Conservation (phyloP, 108 stramenopile species). For the Bacterosira constricta region DNA sequence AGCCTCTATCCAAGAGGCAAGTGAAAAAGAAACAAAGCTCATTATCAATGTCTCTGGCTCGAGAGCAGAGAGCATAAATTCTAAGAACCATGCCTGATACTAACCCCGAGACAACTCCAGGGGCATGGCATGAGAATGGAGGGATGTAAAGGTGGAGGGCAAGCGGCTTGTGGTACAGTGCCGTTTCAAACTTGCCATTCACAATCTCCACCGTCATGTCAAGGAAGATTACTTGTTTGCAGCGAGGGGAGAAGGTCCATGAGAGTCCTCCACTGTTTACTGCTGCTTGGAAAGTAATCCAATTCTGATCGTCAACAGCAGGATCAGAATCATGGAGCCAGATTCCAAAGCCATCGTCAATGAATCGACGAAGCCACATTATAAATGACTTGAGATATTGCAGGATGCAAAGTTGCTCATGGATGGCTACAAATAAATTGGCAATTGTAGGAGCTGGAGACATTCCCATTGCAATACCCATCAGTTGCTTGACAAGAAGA, state of each 20-base stretch:
- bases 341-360: conserved; percentile 1
- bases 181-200: no score
- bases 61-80: neutral
- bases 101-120: neutral
- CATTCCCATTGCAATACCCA: conserved; percentile 1
- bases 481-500: conserved; percentile 1
- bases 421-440: neutral
- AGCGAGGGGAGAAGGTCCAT: no score
- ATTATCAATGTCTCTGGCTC: neutral
- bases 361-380: neutral
- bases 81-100: neutral
- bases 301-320: no score
- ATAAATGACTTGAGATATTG: neutral
- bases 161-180: no score
- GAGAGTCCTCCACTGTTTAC: no score
- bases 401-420: neutral
- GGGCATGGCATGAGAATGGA: neutral
- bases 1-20: neutral
- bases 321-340: conserved; percentile 1
- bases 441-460: neutral
- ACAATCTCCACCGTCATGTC: no score
- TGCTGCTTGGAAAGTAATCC: no score
- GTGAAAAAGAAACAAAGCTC: neutral
- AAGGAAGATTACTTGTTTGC: no score
- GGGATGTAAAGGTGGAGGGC: no score